phyloP scores from a whole-genome alignment of 2,329 filamentous ascomycete genomes.

The Diaporthe sp. region DNA sequence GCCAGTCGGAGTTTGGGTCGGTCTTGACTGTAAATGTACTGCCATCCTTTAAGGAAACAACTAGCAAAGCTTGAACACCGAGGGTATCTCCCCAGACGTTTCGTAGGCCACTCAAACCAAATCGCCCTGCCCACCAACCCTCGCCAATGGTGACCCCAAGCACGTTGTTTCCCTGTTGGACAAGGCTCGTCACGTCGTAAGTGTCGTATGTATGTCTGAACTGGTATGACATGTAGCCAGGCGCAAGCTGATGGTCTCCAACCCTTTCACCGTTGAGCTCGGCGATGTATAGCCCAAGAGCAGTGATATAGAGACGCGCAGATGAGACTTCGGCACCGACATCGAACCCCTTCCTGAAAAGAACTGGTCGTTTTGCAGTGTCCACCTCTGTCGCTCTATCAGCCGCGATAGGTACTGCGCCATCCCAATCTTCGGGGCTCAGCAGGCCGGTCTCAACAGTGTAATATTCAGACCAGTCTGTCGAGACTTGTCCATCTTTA shows the following conservation, averaged over 20 bases:
- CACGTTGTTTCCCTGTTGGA: constrained; percentile 8
- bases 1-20: constrained; percentile 2
- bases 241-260: constrained; percentile 59
- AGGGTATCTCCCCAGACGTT: constrained; percentile 19
- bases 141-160: constrained; percentile 7
- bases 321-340: constrained; percentile 47
- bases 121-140: constrained; percentile 7
- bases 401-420: constrained; percentile 13
- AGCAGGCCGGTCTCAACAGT: constrained; percentile 13
- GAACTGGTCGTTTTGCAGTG: not conserved
- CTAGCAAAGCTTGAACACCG: constrained; percentile 7
- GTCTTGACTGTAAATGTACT: constrained; percentile 11
- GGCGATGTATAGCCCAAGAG: constrained; percentile 60
- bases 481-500: constrained; percentile 2
- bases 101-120: not conserved
- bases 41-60: not conserved
- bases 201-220: constrained; percentile 66
- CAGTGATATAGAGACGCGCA: constrained; percentile 63
- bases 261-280: constrained; percentile 62
- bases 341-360: constrained; percentile 20
- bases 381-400: constrained; percentile 17
- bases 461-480: constrained; percentile 10
- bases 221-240: constrained; percentile 67
- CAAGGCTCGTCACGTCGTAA: constrained; percentile 56
- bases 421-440: not conserved